Percentiles rank a stretch among this genome's conserved stretches.
These are phyloP conservation scores for Chalciporus chontae DNA, from an alignment of 768 basidiomycete genomes.

Conservation along the genomic window DNA sequence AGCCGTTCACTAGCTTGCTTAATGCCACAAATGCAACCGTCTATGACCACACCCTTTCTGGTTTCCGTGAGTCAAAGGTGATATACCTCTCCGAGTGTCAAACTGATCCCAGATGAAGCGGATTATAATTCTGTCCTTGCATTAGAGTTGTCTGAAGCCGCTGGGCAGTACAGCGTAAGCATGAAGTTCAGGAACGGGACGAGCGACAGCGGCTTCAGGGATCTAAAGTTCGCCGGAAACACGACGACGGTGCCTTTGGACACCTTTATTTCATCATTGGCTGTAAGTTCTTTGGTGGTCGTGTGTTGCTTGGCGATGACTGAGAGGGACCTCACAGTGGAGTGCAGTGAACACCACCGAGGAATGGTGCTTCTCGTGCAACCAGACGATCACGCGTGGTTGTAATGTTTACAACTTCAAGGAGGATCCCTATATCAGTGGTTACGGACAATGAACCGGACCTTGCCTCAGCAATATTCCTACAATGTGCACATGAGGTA, in stretches of 20 bases:
- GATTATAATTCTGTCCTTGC: slow-evolving; percentile 69
- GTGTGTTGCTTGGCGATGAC: no score
- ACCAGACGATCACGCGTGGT: slow-evolving; percentile 29
- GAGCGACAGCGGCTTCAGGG: slow-evolving; percentile 42
- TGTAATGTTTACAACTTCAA: slow-evolving; percentile 29
- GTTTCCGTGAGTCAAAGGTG: slow-evolving; percentile 32
- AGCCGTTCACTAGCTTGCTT: slow-evolving; percentile 86
- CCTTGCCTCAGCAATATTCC: no score
- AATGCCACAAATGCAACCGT: slow-evolving; percentile 63
- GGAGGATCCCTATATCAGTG: slow-evolving; percentile 25
- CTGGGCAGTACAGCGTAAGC: slow-evolving; percentile 69
- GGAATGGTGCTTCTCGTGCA: slow-evolving; percentile 34
- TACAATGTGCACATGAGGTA: neutral
- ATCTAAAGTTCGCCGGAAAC: no score
- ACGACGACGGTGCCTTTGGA: slow-evolving; percentile 40
- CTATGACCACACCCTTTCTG: slow-evolving; percentile 55
- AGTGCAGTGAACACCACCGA: slow-evolving; percentile 27
- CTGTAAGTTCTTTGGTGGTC: no score
- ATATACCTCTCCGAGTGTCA: no score
- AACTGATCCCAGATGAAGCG: slow-evolving; percentile 36
- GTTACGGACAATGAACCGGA: neutral
- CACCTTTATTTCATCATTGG: slow-evolving; percentile 41
- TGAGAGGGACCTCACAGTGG: slow-evolving; percentile 11
- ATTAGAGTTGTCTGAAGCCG: slow-evolving; percentile 61
- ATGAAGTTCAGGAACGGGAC: slow-evolving; percentile 86